These are phyloP conservation scores for Mrakia blollopis DNA, from an alignment of 768 basidiomycete species.

Conservation along the genomic window DNA sequence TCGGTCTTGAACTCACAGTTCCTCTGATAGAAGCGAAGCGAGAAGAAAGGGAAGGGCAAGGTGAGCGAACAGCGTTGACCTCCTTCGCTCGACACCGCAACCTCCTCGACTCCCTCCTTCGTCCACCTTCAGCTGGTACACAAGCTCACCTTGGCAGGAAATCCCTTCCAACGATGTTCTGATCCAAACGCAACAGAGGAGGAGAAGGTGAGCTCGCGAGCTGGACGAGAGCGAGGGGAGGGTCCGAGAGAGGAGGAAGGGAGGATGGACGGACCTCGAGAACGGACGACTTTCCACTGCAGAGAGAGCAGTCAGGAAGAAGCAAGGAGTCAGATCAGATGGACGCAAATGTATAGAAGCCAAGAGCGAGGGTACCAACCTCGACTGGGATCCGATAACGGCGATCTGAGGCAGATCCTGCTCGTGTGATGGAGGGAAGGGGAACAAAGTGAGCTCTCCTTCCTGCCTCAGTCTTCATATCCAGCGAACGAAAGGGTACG, in stretches of 20 bases:
- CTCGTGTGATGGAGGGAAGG: not conserved
- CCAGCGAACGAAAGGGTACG: no score
- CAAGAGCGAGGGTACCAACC: constrained; percentile 25
- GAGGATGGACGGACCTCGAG: constrained; percentile 45
- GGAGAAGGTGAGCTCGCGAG: not conserved
- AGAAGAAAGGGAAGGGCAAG: not conserved
- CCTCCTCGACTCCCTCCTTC: not conserved
- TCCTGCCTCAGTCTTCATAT: no score
- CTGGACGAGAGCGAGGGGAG: not conserved
- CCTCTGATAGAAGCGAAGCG: constrained; percentile 58
- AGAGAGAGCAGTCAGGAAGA: not conserved
- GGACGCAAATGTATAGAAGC: not conserved
- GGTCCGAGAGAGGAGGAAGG: not conserved
- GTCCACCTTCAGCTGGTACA: not conserved
- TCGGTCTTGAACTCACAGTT: constrained; percentile 46
- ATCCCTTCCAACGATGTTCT: constrained; percentile 98
- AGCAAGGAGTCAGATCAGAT: not conserved
- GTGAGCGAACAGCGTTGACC: constrained; percentile 3
- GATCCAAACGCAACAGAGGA: not conserved
- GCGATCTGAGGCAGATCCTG: constrained; percentile 50
- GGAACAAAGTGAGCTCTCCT: not conserved
- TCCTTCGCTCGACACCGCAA: not conserved
- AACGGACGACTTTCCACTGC: constrained; percentile 48
- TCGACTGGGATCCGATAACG: constrained; percentile 48
- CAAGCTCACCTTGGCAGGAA: constrained; percentile 62